Base-by-base conservation (phyloP, 768 basidiomycete genomes). In the Termitomyces heimii region DNA sequence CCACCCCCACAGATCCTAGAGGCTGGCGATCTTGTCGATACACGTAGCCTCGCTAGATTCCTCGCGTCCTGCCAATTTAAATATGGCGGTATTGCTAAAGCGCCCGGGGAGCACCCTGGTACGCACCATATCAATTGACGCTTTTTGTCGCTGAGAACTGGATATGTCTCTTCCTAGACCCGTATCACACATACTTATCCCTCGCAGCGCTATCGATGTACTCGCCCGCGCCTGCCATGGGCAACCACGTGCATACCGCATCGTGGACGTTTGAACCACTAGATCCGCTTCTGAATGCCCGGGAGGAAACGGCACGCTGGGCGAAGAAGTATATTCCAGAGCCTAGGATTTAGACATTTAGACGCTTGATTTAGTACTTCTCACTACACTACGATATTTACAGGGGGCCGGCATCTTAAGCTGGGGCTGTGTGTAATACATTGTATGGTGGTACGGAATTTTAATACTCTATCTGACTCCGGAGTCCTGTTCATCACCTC, bases 151-250 rank as follows among this genome's bases (percentile, higher is more conserved):
- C 39, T 62, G 53, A 52, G 32, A 24, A n/a, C 65, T 31, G 13
- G 26, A 32, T 24, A n/a, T 34, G 14, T 49, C 24, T 22, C 4
- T n/a, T 8, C n/a, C 2, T 39, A 58, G 96, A 99, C 74, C 94
- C 96, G 0, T 96, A 93, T 66, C 96, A 99, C 65, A 97, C 95
- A 0, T 98, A 98, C 68, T 76, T 98, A 31, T 84, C 92, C 2
- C 73, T 97, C 35, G 94, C 96, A 0, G 87, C 91, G 0, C 65
- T 95, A 20, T 77, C 92, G 1, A 78, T 95, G 65, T 83, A 81
- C 69, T 75, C 82, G 32, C 79, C 81, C n/a, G 66, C 82, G 37
- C 77, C 80, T 20, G 66, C 65, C 4, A 52, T 64, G 31, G 69
- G 70, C 12, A 71, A 66, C 39, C 68, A 66, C 32, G 40, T 62